Evolutionary conservation across 345 rosid genomes (phyloP), one percentile per base, ranked within the genome.

Genomic region (Murraya paniculata): DNA sequence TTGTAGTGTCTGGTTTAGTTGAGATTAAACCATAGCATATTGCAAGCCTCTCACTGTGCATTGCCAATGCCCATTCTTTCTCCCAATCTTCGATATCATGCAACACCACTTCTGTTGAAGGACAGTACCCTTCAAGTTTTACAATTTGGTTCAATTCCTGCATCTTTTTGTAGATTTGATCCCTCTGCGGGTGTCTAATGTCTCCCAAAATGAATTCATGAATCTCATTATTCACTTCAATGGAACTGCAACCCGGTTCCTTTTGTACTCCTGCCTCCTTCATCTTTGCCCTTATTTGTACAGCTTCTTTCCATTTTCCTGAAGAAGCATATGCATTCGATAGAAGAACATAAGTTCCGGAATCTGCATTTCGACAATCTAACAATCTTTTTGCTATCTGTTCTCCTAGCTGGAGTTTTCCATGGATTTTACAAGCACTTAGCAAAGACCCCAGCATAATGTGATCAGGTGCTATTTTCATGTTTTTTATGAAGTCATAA

Each of bases 241-340:
- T 82, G 48, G 84, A 90, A 76, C 96, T 92, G 70, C 91, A 87
- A 22, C 92, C 94, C 19, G 92, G 92, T 78, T 91, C 93, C 82
- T 90, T 91, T 38, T 79, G 79, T 21, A 87, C 86, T 71, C 93
- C 89, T 45, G 74, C 69, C 36, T 77, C 87, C 85, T 77, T 90
- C 96, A 91, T 90, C 80, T 77, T 82, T 78, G 72, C 87, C 74
- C 91, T 87, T 55, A 87, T 64, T 72, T 82, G 75, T 16, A 80
- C 87, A 39, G 87, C 88, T 74, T 91, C 90, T 77, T 86, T 79
- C 93, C 93, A 91, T 73, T 83, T 91, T 62, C 88, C 86, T 18
- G 85, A 82, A 66, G 89, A 83, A 77, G 94, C 89, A 31, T 88
- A 90, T 1, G 82, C 72, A 79, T 87, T 89, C 55, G 92, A 83